Conservation (phyloP, 2,329 filamentous ascomycete species). For the Venturia pyrina region DNA sequence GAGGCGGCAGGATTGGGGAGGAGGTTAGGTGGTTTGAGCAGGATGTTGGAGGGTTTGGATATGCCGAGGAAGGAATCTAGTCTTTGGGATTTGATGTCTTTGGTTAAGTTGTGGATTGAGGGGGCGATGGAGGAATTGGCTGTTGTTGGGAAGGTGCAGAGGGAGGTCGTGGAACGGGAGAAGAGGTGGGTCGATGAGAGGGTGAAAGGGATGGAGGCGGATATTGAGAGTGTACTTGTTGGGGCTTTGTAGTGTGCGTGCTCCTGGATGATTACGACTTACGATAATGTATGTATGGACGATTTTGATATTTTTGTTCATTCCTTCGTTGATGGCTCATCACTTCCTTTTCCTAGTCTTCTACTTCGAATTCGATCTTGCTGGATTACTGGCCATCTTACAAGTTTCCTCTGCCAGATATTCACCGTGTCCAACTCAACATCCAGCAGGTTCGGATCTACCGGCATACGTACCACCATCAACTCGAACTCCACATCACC, state of each 20-base stretch:
- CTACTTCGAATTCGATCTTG: too few relatives aligned
- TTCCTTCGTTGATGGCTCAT: too few relatives aligned
- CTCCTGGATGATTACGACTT: not conserved
- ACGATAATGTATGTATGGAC: not conserved
- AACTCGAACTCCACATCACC: too few relatives aligned
- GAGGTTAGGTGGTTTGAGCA: conserved; percentile 23
- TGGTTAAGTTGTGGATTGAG: conserved; percentile 22
- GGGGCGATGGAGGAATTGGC: conserved; percentile 26
- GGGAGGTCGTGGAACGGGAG: conserved; percentile 22
- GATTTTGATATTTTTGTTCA: not conserved
- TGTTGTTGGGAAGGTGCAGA: conserved; percentile 24
- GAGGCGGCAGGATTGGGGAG: conserved; percentile 25
- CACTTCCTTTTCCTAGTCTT: too few relatives aligned
- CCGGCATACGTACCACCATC: too few relatives aligned
- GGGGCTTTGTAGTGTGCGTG: not conserved
- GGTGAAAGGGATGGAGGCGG: not conserved
- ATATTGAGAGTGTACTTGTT: conserved; percentile 1
- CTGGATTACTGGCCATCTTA: too few relatives aligned
- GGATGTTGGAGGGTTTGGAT: conserved; percentile 23
- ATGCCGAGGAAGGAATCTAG: conserved; percentile 16
- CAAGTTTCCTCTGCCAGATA: too few relatives aligned
- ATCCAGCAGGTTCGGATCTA: too few relatives aligned
- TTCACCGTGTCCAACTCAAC: too few relatives aligned
- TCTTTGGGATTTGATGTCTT: conserved; percentile 26
- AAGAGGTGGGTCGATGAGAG: conserved; percentile 25